A percentile compares a stretch with the other conserved stretches of the same genome.
These are phyloP conservation scores for Colletotrichum noveboracense DNA, from an alignment of 2,329 filamentous ascomycete genomes.

Conservation along the genomic window DNA sequence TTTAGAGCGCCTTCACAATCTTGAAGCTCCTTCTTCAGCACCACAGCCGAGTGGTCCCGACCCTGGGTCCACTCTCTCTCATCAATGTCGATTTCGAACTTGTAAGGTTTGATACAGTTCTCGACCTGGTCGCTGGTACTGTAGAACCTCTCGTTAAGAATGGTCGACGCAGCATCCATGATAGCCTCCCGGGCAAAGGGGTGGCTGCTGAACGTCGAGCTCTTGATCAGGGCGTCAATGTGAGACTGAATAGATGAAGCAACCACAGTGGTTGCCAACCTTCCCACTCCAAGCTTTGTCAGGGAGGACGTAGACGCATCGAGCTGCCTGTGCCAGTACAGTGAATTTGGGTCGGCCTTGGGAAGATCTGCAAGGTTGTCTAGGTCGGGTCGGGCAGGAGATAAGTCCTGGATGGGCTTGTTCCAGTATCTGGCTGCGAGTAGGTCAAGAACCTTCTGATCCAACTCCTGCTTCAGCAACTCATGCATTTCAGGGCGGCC, in stretches of 20 bases:
- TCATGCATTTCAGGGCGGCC: slow-evolving; percentile 88
- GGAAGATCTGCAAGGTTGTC: slow-evolving; percentile 80
- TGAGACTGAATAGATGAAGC: slow-evolving; percentile 86
- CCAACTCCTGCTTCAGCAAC: slow-evolving; percentile 88
- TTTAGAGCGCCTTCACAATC: slow-evolving; percentile 83
- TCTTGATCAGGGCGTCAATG: slow-evolving; percentile 77
- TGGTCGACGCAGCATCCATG: slow-evolving; percentile 84
- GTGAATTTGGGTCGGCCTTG: slow-evolving; percentile 82
- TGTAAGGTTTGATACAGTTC: slow-evolving; percentile 99
- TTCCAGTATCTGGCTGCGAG: slow-evolving; percentile 98
- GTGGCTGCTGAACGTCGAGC: slow-evolving; percentile 86
- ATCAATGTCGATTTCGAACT: slow-evolving; percentile 96
- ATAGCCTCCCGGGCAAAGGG: slow-evolving; percentile 95
- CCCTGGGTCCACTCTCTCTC: slow-evolving; percentile 87
- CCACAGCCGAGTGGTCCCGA: slow-evolving; percentile 78
- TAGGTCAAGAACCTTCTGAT: slow-evolving; percentile 93
- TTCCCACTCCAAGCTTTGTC: slow-evolving; percentile 92
- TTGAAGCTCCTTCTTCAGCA: slow-evolving; percentile 86
- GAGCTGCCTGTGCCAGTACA: slow-evolving; percentile 93
- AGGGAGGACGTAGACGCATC: slow-evolving; percentile 89
- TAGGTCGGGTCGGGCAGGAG: slow-evolving; percentile 66
- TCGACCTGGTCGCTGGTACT: slow-evolving; percentile 98
- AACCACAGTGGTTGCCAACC: slow-evolving; percentile 90
- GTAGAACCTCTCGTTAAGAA: slow-evolving; percentile 93
- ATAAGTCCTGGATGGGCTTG: slow-evolving; percentile 87